Evolutionary conservation across 1,284 basidiomycete species (phyloP), one percentile per base, ranked within the genome.

Genomic region (Puccinia triticina): DNA sequence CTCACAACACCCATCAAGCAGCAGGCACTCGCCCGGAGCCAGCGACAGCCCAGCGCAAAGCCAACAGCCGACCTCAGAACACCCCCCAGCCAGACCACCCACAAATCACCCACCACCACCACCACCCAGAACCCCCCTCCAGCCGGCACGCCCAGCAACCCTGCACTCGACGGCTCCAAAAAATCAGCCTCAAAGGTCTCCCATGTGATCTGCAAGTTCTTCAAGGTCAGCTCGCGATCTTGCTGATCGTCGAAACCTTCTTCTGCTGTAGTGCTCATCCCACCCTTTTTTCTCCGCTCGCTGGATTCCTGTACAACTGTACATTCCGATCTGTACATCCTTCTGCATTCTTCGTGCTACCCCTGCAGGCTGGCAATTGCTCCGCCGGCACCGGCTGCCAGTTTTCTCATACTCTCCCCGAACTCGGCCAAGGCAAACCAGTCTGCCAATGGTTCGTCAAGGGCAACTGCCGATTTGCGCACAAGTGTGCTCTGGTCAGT

Each of bases 201-300:
- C 16, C 96, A 98, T 89, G 96, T 99, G 37, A 96, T 96, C 2
- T 99, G 96, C 90, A 95, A 97, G 88, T 98, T 99, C 90, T 98
- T 93, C 91, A 94, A 93, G 87, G 93, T 94, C 32, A 4, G 26
- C 37, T 32, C n/a, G n/a, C n/a, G n/a, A n/a, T n/a, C n/a, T n/a
- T n/a, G n/a, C n/a, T n/a, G n/a, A n/a, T n/a, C n/a, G n/a, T n/a
- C n/a, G n/a, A n/a, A n/a, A n/a, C n/a, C n/a, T n/a, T n/a, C n/a
- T n/a, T n/a, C n/a, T n/a, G n/a, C n/a, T n/a, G n/a, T n/a, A n/a
- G 94, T 16, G 85, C 86, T 77, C 3, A 46, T 73, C 43, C 43
- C 16, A 43, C 18, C 43, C 55, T n/a, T 57, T 26, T 57, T 57
- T 57, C 8, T 57, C 43, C 12, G 4, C 40, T 43, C 12, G 40